A percentile compares a stretch with the other conserved stretches of the same genome.
Conservation (phyloP, 2,329 filamentous ascomycete species). For the Aspergillus ustus region DNA sequence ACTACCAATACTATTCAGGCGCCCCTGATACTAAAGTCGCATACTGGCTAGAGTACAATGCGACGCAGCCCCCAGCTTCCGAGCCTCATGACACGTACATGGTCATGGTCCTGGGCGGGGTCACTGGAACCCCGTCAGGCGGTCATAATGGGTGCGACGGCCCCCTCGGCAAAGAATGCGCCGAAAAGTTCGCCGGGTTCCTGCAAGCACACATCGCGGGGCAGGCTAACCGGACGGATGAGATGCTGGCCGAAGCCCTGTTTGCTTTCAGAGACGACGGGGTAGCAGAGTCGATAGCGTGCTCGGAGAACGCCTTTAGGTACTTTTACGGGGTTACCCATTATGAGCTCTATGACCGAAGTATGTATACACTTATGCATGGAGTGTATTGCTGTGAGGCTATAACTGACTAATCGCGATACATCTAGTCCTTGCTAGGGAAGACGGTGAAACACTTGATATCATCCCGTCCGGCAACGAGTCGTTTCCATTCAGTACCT, state of each 20-base stretch:
- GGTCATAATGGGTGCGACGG: conserved; percentile 3
- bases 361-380: background rate
- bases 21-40: conserved; percentile 1
- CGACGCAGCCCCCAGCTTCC: background rate
- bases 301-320: background rate
- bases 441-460: background rate
- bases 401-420: background rate
- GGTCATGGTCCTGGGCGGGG: background rate
- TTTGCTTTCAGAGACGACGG: background rate
- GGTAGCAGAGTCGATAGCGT: background rate
- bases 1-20: background rate
- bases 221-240: background rate
- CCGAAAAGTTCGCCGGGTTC: background rate
- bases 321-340: background rate
- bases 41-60: conserved; percentile 5
- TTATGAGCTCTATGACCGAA: background rate
- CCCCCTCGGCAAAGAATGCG: background rate
- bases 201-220: background rate
- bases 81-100: conserved; percentile 3
- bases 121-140: background rate
- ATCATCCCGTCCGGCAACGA: conserved; percentile 2
- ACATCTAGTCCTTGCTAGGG: background rate
- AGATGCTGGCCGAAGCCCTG: background rate
- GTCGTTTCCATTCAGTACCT: background rate
- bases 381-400: background rate